Evolutionary conservation across 345 rosid genomes (phyloP), one percentile per base, ranked within the genome.

Genomic region (Psidium friedrichsthalianum): DNA sequence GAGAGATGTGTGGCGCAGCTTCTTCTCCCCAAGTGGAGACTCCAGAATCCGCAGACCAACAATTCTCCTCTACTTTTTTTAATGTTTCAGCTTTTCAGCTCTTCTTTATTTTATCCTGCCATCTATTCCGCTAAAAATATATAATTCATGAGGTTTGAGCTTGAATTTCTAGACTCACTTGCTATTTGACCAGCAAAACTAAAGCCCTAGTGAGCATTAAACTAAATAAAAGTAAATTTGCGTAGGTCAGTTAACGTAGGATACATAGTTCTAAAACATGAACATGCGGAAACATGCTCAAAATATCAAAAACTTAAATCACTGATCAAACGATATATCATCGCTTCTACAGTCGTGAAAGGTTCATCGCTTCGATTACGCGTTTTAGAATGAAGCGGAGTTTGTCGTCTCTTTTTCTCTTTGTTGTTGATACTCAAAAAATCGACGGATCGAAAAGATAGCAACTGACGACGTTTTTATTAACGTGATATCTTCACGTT

Each of bases 1-100:
- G 25, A 36, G 80, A 32, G 47, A 69, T 69, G 47, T 69, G 80
- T 69, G 80, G 80, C 36, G 80, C 80, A 69, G 80, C 36, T 69
- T 69, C 80, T 18, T 69, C 80, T 69, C 80, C 20, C 25, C 47
- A 36, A 69, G 47, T 18, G 80, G 80, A 69, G 7, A 18, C 47
- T 8, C 25, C 25, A 36, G 80, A 8, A 13, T 36, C 78, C 47
- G 18, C 6, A 32, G 47, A 0, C 24, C 44, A 3, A 18, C 47
- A 2, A 9, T 20, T 69, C 25, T 36, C 80, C 80, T 51, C 52
- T 51, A 51, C 36, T 51, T 51, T 51, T 51, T 13, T 51, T 11
- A 3, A 11, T 51, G 52, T 55, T 55, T 21, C 57, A 3, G 57
- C 25, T 11, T 20, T 55, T 55, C 57, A 55, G 24, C 57, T 55